Conservation (phyloP, 371 early-diverging fungal genomes). For the Gilbertella persicaria region DNA sequence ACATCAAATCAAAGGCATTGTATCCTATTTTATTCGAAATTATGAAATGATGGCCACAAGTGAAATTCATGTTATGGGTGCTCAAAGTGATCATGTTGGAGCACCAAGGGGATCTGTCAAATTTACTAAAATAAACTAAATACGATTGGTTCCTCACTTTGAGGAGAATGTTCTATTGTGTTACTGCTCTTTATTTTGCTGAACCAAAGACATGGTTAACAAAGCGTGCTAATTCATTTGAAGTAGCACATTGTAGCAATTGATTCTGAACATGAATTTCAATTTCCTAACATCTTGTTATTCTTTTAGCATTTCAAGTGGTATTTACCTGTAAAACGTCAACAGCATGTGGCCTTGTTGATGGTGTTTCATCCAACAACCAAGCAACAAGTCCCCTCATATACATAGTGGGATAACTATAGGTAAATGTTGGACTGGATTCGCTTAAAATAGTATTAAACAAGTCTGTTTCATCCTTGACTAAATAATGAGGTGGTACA, state of each 20-base stretch:
- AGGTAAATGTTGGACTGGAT: slow-evolving; percentile 45
- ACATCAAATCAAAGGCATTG: slow-evolving; percentile 25
- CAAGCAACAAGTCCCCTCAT: slow-evolving; percentile 50
- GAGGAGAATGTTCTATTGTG: too few relatives aligned
- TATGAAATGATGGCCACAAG: slow-evolving; percentile 15
- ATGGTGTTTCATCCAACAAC: slow-evolving; percentile 41
- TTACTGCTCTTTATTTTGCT: too few relatives aligned
- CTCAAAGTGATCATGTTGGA: not conserved
- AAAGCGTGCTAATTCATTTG: slow-evolving; percentile 26
- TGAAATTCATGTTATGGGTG: slow-evolving; percentile 4
- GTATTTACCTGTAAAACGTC: slow-evolving; percentile 28
- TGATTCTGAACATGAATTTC: slow-evolving; percentile 25
- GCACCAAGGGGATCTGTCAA: not conserved
- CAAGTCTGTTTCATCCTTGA: slow-evolving; percentile 45
- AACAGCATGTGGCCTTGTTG: slow-evolving; percentile 35
- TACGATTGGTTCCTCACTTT: too few relatives aligned
- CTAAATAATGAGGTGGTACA: slow-evolving; percentile 46
- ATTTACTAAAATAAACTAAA: slow-evolving; percentile 10
- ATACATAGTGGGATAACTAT: slow-evolving; percentile 48
- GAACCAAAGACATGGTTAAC: slow-evolving; percentile 20
- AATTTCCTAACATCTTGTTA: too few relatives aligned
- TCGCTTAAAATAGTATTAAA: slow-evolving; percentile 39
- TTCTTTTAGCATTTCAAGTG: too few relatives aligned
- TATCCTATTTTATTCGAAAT: slow-evolving; percentile 16
- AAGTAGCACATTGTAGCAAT: slow-evolving; percentile 19